Evolutionary conservation across 2,329 filamentous ascomycete genomes (phyloP).

Genomic region (Apiospora malaysiana): DNA sequence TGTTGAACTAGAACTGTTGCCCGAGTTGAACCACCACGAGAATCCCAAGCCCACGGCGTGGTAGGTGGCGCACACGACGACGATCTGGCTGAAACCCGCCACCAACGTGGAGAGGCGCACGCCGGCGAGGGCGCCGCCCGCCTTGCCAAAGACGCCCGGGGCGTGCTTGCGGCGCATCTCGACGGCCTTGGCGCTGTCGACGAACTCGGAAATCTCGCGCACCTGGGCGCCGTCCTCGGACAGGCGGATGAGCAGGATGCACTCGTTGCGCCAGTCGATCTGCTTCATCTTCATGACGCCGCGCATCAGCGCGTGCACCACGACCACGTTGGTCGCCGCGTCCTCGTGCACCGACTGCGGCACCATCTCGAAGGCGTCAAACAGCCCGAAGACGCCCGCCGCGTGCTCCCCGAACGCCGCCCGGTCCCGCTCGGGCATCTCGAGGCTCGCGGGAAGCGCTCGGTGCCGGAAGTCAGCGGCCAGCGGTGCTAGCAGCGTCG

Average conservation of each 20-base stretch:
- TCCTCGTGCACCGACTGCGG: slow-evolving; percentile 43
- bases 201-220: slow-evolving; percentile 44
- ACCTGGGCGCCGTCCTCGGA: slow-evolving; percentile 36
- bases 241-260: slow-evolving; percentile 40
- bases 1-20: neutral
- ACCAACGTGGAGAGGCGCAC: neutral
- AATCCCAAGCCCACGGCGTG: neutral
- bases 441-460: slow-evolving; percentile 46
- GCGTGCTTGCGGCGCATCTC: slow-evolving; percentile 41
- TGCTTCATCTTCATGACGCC: slow-evolving; percentile 34
- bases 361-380: slow-evolving; percentile 47
- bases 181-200: slow-evolving; percentile 47
- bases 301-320: slow-evolving; percentile 45
- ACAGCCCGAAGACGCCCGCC: slow-evolving; percentile 46
- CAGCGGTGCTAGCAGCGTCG: slow-evolving; percentile 43
- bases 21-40: slow-evolving; percentile 1
- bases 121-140: neutral
- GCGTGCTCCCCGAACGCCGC: slow-evolving; percentile 47
- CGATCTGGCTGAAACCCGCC: slow-evolving; percentile 8
- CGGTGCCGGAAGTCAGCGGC: slow-evolving; percentile 46
- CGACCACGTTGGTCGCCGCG: slow-evolving; percentile 39
- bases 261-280: slow-evolving; percentile 40
- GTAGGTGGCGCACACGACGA: slow-evolving; percentile 15
- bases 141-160: slow-evolving; percentile 36
- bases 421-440: slow-evolving; percentile 43